phyloP scores from a whole-genome alignment of 1,284 basidiomycete genomes.

The Ceratobasidium papillatum region DNA sequence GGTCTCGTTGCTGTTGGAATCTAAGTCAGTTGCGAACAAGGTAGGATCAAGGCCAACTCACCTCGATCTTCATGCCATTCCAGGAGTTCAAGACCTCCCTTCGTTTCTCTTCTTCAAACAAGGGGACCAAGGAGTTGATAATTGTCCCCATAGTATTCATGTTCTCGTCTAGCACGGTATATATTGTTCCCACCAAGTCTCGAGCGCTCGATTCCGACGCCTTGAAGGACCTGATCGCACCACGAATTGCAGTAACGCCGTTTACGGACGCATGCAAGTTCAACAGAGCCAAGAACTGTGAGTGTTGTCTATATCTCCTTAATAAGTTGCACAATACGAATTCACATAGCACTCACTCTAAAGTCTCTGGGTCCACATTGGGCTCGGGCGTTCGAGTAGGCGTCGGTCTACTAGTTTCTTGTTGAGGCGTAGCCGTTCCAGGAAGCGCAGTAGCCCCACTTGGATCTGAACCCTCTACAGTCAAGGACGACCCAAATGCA shows the following conservation, averaged over 20 bases:
- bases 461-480: neutral
- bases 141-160: constrained; percentile 80
- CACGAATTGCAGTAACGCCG: constrained; percentile 79
- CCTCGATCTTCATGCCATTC: constrained; percentile 86
- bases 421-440: constrained; percentile 9
- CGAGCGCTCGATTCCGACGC: constrained; percentile 80
- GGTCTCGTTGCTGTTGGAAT: constrained; percentile 71
- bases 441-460: neutral
- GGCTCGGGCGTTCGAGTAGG: constrained; percentile 25
- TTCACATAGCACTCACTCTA: constrained; percentile 2
- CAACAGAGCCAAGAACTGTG: constrained; percentile 26
- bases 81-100: constrained; percentile 76
- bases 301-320: constrained; percentile 28
- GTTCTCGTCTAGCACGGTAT: constrained; percentile 82
- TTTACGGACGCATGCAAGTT: constrained; percentile 58
- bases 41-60: constrained; percentile 51
- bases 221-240: constrained; percentile 82
- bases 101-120: constrained; percentile 88
- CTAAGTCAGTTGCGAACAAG: neutral
- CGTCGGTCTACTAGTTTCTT: neutral
- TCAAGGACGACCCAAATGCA: constrained; percentile 31
- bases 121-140: constrained; percentile 78
- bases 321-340: neutral
- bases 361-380: constrained; percentile 23
- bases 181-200: constrained; percentile 88